A percentile compares a stretch with the other conserved stretches of the same genome.
These are phyloP conservation scores for Letharia columbiana DNA, from an alignment of 495 filamentous ascomycete species.

Conservation along the genomic window DNA sequence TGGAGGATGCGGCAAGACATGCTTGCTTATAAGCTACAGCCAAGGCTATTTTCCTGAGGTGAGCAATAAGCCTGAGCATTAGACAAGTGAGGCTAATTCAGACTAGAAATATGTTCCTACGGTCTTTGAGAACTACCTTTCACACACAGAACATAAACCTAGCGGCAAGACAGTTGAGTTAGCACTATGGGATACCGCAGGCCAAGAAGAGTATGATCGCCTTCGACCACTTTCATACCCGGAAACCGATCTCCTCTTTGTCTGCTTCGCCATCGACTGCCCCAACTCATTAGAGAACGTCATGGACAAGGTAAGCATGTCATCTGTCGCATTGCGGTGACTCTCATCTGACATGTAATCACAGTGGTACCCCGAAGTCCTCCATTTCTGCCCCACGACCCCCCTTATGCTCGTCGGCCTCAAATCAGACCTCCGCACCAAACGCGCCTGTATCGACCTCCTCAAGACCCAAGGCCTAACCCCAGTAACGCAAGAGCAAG, in stretches of 20 bases:
- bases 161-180: conserved; percentile 92
- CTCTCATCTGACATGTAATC: conserved; percentile 21
- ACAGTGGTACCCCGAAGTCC: conserved; percentile 98
- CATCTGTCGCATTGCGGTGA: background rate
- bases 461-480: conserved; percentile 96
- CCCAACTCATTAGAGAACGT: conserved; percentile 97
- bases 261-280: conserved; percentile 98
- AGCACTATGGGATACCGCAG: conserved; percentile 96
- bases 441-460: conserved; percentile 92
- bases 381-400: conserved; percentile 97
- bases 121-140: conserved; percentile 99
- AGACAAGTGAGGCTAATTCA: conserved; percentile 14
- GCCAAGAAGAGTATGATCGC: conserved; percentile 97
- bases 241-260: conserved; percentile 93
- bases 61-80: conserved; percentile 23
- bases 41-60: conserved; percentile 99
- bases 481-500: conserved; percentile 86
- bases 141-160: conserved; percentile 76
- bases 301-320: conserved; percentile 77
- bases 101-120: conserved; percentile 97
- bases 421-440: conserved; percentile 90
- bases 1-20: conserved; percentile 97
- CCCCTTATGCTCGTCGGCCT: conserved; percentile 91
- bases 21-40: conserved; percentile 93
- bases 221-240: conserved; percentile 93